Conservation (phyloP, 139 green algal species). For the Chlamydomonas sphaeroides region DNA sequence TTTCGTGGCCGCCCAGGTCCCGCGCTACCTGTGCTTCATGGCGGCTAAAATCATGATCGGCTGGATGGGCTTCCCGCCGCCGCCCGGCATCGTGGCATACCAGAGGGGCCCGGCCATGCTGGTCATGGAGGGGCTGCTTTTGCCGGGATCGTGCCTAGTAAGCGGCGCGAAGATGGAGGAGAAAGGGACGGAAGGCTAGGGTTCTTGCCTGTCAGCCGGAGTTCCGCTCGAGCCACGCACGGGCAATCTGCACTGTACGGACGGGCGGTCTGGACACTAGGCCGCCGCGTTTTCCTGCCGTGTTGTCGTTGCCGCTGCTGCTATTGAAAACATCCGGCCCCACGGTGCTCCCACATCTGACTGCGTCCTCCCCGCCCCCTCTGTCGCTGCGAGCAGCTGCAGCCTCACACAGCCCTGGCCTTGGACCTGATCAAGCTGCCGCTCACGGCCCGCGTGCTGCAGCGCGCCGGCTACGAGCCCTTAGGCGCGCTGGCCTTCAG, state of each 20-base stretch:
- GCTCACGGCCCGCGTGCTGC: neutral
- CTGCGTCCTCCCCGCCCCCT: too few species aligned
- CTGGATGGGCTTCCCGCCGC: constrained; percentile 3
- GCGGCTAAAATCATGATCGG: constrained; percentile 30
- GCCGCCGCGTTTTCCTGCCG: too few species aligned
- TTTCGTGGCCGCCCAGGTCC: neutral
- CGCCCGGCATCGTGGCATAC: constrained; percentile 15
- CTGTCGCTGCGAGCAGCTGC: neutral
- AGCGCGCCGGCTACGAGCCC: neutral
- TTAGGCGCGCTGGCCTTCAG: neutral
- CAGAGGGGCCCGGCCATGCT: constrained; percentile 18
- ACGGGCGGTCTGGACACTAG: too few species aligned
- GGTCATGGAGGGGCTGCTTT: constrained; percentile 23
- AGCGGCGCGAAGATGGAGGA: too few species aligned
- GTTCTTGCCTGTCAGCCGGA: too few species aligned
- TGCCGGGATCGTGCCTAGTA: constrained; percentile 14
- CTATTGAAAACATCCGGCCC: too few species aligned
- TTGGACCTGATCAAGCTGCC: neutral
- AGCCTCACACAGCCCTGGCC: neutral
- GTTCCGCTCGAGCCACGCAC: too few species aligned
- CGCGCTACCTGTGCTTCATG: constrained; percentile 18
- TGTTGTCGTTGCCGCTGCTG: too few species aligned
- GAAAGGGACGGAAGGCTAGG: neutral
- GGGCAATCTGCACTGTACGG: too few species aligned
- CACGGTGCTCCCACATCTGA: too few species aligned